These are phyloP conservation scores for Nicotiana tomentosiformis DNA, from an alignment of 257 asterid species.

Conservation along the genomic window DNA sequence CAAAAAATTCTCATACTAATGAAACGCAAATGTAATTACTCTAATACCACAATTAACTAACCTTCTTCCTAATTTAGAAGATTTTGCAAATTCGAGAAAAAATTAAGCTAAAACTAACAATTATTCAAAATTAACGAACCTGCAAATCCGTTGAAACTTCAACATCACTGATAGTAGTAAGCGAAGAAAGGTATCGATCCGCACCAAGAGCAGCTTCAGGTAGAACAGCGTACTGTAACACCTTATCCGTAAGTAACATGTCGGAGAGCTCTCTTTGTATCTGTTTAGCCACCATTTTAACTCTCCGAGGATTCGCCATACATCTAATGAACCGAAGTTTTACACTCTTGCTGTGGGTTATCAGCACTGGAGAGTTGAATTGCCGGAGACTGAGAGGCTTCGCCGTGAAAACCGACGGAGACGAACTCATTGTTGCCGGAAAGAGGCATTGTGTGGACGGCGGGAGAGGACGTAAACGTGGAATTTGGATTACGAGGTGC, in stretches of 20 bases:
- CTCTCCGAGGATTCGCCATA: slow-evolving; percentile 98
- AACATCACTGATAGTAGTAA: slow-evolving; percentile 90
- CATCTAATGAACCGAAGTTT: slow-evolving; percentile 33
- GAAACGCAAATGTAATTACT: neutral
- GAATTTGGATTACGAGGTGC: slow-evolving; percentile 39
- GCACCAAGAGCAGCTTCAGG: slow-evolving; percentile 98
- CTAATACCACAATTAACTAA: neutral
- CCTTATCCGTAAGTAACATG: slow-evolving; percentile 85
- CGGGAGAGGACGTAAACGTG: slow-evolving; percentile 13
- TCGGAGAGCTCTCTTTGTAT: slow-evolving; percentile 87
- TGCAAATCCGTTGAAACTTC: slow-evolving; percentile 92
- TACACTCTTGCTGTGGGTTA: neutral
- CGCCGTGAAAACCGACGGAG: slow-evolving; percentile 28
- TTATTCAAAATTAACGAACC: slow-evolving; percentile 26
- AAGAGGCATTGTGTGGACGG: slow-evolving; percentile 8
- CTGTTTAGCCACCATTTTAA: slow-evolving; percentile 95
- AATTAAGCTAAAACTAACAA: neutral
- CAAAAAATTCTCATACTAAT: neutral
- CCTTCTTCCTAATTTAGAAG: neutral
- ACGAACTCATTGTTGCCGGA: slow-evolving; percentile 17
- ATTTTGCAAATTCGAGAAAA: neutral
- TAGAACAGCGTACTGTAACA: slow-evolving; percentile 79
- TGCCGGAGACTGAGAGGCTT: slow-evolving; percentile 17
- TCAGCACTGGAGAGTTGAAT: slow-evolving; percentile 18
- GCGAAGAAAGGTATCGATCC: slow-evolving; percentile 84